Evolutionary conservation across 306 rosid genomes (phyloP).

Genomic region (Prunus salicina): DNA sequence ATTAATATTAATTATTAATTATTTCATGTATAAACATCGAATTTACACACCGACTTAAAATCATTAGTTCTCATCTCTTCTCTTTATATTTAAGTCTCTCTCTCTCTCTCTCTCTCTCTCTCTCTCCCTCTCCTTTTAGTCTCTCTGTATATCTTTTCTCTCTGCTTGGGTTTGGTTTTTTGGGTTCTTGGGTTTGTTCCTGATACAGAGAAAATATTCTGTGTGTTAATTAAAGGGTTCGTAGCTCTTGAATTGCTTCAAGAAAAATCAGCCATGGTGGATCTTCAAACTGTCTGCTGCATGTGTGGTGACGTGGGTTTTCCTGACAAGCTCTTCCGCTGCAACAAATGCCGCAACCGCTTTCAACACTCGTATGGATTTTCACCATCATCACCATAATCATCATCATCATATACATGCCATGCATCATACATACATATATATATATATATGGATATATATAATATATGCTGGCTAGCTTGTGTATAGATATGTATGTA

Average conservation of each 20-base stretch:
- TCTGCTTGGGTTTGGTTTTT: constrained; percentile 13
- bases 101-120: constrained; percentile 2
- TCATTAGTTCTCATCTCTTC: constrained; percentile 10
- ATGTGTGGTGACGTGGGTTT: constrained; percentile 97
- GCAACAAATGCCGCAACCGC: constrained; percentile 79
- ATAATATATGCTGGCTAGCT: not conserved
- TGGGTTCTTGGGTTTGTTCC: not conserved
- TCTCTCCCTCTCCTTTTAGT: not conserved
- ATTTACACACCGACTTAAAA: constrained; percentile 59
- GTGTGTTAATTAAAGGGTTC: not conserved
- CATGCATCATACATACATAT: not conserved
- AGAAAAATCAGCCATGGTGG: constrained; percentile 49
- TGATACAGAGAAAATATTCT: not conserved
- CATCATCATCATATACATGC: not conserved
- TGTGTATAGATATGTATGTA: not conserved
- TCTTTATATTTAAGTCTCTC: constrained; percentile 33
- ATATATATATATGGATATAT: not conserved
- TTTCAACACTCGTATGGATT: constrained; percentile 81
- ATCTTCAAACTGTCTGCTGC: constrained; percentile 79
- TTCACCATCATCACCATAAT: not conserved
- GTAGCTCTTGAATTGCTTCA: not conserved
- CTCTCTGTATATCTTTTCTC: not conserved
- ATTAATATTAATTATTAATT: not conserved
- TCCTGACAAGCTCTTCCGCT: constrained; percentile 89
- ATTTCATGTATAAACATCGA: constrained; percentile 15